phyloP scores from a whole-genome alignment of 2,329 filamentous ascomycete genomes.

The Trichoderma arundinaceum region DNA sequence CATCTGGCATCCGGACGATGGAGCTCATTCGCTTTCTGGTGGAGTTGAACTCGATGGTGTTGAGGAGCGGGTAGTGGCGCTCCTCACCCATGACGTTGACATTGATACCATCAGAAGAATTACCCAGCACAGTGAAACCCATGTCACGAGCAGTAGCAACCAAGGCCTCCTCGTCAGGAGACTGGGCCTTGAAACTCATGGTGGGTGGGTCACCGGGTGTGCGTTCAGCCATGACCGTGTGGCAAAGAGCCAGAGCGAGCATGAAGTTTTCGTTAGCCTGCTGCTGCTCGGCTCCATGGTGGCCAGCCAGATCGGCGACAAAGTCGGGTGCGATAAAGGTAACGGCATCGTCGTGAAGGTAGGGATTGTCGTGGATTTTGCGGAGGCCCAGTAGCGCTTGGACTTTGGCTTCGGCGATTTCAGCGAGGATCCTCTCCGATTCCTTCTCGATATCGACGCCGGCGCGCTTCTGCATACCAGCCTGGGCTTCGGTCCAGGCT shows the following conservation, averaged over 20 bases:
- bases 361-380: constrained; percentile 84
- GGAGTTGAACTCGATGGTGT: constrained; percentile 97
- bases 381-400: constrained; percentile 76
- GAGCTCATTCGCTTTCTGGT: constrained; percentile 97
- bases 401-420: constrained; percentile 79
- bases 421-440: constrained; percentile 69
- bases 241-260: constrained; percentile 92
- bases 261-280: constrained; percentile 87
- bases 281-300: constrained; percentile 76
- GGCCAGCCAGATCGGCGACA: constrained; percentile 79
- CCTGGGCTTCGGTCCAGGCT: constrained; percentile 95
- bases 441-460: constrained; percentile 88
- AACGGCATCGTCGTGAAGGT: constrained; percentile 84
- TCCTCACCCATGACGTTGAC: constrained; percentile 89
- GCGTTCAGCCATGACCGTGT: constrained; percentile 92
- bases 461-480: constrained; percentile 91
- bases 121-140: constrained; percentile 89
- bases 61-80: constrained; percentile 82
- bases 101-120: constrained; percentile 78
- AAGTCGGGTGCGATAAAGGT: constrained; percentile 94
- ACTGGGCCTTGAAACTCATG: constrained; percentile 96
- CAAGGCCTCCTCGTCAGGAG: constrained; percentile 92
- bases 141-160: constrained; percentile 94
- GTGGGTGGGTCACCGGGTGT: constrained; percentile 87
- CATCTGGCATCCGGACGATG: constrained; percentile 92